Evolutionary conservation across 208 protist genomes (phyloP), one percentile per base, ranked within the genome.

Genomic region (Angomonas deanei): DNA sequence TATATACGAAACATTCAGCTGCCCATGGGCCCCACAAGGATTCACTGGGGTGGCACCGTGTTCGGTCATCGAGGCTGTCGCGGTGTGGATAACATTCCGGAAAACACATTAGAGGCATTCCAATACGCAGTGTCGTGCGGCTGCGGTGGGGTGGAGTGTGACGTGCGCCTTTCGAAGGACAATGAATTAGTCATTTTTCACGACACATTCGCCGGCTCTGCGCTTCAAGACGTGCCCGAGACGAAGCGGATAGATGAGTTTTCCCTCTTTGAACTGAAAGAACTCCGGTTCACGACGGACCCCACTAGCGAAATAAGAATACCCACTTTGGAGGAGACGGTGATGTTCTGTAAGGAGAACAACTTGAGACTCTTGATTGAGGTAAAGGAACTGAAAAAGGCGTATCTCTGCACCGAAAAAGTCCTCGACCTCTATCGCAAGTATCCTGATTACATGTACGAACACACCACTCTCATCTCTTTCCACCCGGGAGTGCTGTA

Each of bases 21-120:
- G 30, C 84, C 85, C 2, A 73, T 78, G 46, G 88, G 88, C 0
- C 88, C 88, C 10, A 77, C 76, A 10, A 80, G 88, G 15, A 67
- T 92, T 52, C 66, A 76, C 32, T 95, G 88, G 88, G 78, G 82
- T 28, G 76, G 66, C 55, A 67, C 68, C 21, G 88, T 95, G 49
- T 92, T 96, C 70, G 91, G 91, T n/a, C 91, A 96, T 64, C 86
- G 91, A 56, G 91, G 91, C 52, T 93, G 88, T 73, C 71, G 88
- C 23, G 46, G 66, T 27, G 78, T 94, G 21, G 70, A 62, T 1
- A 81, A 80, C 15, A 82, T 85, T 8, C 88, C 88, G 0, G 87
- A 96, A 68, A 96, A 96, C 68, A 94, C 91, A 21, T 62, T 96
- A 21, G 72, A 77, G n/a, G 87, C 91, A 17, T 93, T 92, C 58